Percentiles rank a stretch among this genome's conserved stretches.
Evolutionary conservation across 2,329 filamentous ascomycete species (phyloP).

Genomic region (Tolypocladium nubicola): DNA sequence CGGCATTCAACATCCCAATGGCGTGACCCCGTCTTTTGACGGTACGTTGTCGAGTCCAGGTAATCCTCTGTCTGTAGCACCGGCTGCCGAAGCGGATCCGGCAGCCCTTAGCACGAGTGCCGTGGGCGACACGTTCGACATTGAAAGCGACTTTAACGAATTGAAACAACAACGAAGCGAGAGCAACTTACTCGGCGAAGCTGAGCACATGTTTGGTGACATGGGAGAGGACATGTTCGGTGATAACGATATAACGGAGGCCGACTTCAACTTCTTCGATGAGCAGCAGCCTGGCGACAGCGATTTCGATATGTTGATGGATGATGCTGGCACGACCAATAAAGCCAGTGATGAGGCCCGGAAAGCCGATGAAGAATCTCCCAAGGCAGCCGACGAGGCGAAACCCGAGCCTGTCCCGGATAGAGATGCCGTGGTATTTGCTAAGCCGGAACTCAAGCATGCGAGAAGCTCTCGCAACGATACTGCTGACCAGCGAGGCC

Average conservation of each 20-base stretch:
- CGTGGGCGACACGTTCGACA: constrained; percentile 12
- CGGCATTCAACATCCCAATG: constrained; percentile 42
- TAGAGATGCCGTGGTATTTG: constrained; percentile 31
- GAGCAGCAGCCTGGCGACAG: constrained; percentile 39
- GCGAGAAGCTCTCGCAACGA: constrained; percentile 42
- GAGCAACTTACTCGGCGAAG: constrained; percentile 31
- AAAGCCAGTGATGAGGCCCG: constrained; percentile 6
- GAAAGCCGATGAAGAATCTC: constrained; percentile 7
- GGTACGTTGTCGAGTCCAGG: constrained; percentile 44
- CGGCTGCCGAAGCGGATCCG: constrained; percentile 19
- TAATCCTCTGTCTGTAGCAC: constrained; percentile 23
- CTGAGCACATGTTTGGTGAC: constrained; percentile 56
- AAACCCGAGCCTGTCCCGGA: constrained; percentile 8
- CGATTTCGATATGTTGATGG: constrained; percentile 24
- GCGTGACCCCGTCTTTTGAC: constrained; percentile 46
- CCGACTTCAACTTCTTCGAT: constrained; percentile 78
- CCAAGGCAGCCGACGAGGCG: constrained; percentile 6
- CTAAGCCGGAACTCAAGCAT: constrained; percentile 50
- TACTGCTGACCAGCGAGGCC: constrained; percentile 20
- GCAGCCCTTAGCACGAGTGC: constrained; percentile 10
- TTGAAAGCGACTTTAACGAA: constrained; percentile 24
- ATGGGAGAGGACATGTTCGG: constrained; percentile 60
- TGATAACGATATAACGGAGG: constrained; percentile 68
- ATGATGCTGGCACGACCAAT: constrained; percentile 9
- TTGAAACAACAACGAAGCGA: constrained; percentile 33